A percentile compares a stretch with the other conserved stretches of the same genome.
phyloP scores from a whole-genome alignment of 495 filamentous ascomycete species.

The Neurospora discreta region DNA sequence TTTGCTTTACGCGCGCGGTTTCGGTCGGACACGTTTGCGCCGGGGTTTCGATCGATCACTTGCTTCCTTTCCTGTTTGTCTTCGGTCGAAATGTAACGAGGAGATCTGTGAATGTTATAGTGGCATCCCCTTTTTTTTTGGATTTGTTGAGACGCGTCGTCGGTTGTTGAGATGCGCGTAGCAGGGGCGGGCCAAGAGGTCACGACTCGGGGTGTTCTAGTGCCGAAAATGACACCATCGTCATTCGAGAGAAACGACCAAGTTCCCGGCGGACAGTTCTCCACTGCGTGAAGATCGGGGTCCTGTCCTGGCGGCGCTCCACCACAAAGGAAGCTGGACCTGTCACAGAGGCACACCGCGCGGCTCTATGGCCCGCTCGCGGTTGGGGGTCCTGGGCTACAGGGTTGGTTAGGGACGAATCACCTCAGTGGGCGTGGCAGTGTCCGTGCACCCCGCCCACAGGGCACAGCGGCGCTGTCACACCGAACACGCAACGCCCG shows the following conservation, averaged over 20 bases:
- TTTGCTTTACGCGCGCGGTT: too few species aligned
- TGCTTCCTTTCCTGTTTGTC: not conserved
- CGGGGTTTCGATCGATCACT: not conserved
- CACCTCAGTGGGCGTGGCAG: not conserved
- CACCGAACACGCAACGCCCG: not conserved
- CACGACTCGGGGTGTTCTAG: not conserved
- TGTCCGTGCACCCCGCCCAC: not conserved
- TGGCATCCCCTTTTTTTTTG: not conserved
- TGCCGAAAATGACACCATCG: conserved; percentile 8
- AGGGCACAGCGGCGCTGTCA: not conserved
- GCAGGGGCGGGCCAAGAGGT: not conserved
- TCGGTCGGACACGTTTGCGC: not conserved
- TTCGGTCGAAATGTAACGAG: not conserved
- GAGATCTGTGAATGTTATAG: not conserved
- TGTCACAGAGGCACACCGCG: not conserved
- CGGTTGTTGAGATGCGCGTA: not conserved
- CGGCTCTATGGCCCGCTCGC: not conserved
- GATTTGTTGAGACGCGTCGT: not conserved
- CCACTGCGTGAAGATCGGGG: not conserved
- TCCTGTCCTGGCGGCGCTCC: not conserved
- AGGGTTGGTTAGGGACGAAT: not conserved
- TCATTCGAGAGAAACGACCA: conserved; percentile 5
- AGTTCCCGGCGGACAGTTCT: not conserved
- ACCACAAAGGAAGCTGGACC: not conserved
- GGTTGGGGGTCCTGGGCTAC: not conserved